Percentiles rank a stretch among this genome's conserved stretches.
phyloP scores from a whole-genome alignment of 139 green algal genomes.

The Ettlia oleoabundans region DNA sequence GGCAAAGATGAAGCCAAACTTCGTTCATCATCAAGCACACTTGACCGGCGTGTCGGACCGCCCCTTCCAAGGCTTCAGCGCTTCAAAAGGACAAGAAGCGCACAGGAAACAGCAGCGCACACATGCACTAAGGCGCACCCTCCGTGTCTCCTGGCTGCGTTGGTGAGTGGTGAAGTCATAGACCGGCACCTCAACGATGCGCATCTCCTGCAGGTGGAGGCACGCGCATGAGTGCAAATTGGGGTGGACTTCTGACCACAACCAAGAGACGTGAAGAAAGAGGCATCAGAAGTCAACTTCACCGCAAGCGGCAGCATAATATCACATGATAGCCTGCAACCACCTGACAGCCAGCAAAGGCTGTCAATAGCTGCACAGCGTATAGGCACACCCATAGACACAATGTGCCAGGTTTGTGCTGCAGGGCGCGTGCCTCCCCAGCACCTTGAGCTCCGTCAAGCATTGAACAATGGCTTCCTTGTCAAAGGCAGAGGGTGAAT shows the following conservation, averaged over 20 bases:
- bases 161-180: constrained; percentile 95
- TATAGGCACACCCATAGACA: too few species aligned
- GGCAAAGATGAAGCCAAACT: too few species aligned
- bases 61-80: background rate
- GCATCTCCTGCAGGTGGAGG: constrained; percentile 49
- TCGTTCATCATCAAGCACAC: too few species aligned
- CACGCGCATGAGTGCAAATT: background rate
- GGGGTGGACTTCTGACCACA: background rate
- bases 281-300: too few species aligned
- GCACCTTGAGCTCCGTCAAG: constrained; percentile 56
- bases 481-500: constrained; percentile 92
- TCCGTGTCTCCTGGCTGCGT: constrained; percentile 58
- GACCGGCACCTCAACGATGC: constrained; percentile 83
- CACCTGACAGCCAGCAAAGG: too few species aligned
- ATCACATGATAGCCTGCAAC: too few species aligned
- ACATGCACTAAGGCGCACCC: constrained; percentile 53
- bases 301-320: too few species aligned
- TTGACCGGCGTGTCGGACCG: too few species aligned
- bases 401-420: too few species aligned
- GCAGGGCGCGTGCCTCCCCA: background rate
- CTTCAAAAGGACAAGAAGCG: background rate
- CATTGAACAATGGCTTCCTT: constrained; percentile 68
- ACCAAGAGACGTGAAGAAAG: too few species aligned
- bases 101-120: background rate
- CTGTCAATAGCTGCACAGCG: too few species aligned